Percentiles rank a stretch among this genome's conserved stretches.
Evolutionary conservation across 768 basidiomycete species (phyloP).

Genomic region (Pholiota molesta): DNA sequence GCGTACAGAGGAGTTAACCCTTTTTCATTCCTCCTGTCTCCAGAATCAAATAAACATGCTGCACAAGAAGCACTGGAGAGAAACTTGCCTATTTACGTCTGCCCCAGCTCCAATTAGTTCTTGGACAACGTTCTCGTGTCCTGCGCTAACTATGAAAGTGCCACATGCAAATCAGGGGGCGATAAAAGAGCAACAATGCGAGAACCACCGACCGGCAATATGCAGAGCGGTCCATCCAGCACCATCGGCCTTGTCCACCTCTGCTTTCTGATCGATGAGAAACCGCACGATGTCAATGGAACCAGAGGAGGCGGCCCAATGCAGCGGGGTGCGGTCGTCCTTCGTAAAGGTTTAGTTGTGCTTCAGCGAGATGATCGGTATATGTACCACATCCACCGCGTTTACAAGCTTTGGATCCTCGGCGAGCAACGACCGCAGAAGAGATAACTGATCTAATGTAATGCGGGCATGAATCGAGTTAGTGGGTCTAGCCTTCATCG

Average conservation of each 20-base stretch:
- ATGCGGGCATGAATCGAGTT: slow-evolving; percentile 4
- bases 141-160: slow-evolving; percentile 68
- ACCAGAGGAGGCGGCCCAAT: slow-evolving; percentile 83
- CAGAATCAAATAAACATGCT: slow-evolving; percentile 19
- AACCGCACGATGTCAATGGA: slow-evolving; percentile 67
- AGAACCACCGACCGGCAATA: slow-evolving; percentile 60
- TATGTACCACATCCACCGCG: slow-evolving; percentile 60
- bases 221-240: slow-evolving; percentile 81
- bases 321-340: slow-evolving; percentile 83
- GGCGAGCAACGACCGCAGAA: slow-evolving; percentile 66
- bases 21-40: slow-evolving; percentile 69
- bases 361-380: slow-evolving; percentile 10
- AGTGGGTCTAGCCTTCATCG: slow-evolving; percentile 3
- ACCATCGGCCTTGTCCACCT: slow-evolving; percentile 66
- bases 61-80: slow-evolving; percentile 20
- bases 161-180: slow-evolving; percentile 21
- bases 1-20: slow-evolving; percentile 83
- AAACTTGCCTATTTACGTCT: slow-evolving; percentile 62
- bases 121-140: slow-evolving; percentile 71
- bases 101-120: slow-evolving; percentile 85
- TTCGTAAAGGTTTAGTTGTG: slow-evolving; percentile 28
- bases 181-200: slow-evolving; percentile 11
- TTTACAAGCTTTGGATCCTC: slow-evolving; percentile 67
- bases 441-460: slow-evolving; percentile 62
- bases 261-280: slow-evolving; percentile 71